Percentiles rank a stretch among this genome's conserved stretches.
Evolutionary conservation across 1,139 yeast genomes (phyloP).

Genomic region (Debaryomycetaceae sp.): DNA sequence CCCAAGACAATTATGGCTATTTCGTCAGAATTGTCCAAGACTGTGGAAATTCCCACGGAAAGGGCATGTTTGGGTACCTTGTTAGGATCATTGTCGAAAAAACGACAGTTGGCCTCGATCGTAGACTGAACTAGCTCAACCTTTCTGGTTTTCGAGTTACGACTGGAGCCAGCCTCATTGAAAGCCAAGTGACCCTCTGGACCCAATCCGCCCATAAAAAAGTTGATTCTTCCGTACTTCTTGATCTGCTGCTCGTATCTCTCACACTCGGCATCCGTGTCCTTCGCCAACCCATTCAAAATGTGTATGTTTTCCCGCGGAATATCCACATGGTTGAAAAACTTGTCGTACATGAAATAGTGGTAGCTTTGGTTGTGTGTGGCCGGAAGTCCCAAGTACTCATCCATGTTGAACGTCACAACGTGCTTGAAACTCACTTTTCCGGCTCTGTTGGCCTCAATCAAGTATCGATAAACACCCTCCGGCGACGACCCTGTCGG

Average conservation of each 20-base stretch:
- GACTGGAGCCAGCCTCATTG: conserved; percentile 55
- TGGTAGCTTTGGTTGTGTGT: conserved; percentile 53
- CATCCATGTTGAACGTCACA: conserved; percentile 64
- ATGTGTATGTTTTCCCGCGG: conserved; percentile 54
- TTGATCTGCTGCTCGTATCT: conserved; percentile 51
- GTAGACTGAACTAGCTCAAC: conserved; percentile 52
- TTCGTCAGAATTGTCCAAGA: conserved; percentile 58
- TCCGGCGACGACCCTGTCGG: conserved; percentile 70
- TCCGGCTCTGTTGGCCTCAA: conserved; percentile 44
- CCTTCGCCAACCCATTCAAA: conserved; percentile 49
- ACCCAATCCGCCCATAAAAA: conserved; percentile 62
- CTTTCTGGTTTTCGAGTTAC: conserved; percentile 46
- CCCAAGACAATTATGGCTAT: conserved; percentile 50
- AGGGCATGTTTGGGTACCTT: conserved; percentile 55
- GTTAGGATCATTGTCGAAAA: conserved; percentile 43
- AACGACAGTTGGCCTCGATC: conserved; percentile 54
- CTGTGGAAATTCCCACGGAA: conserved; percentile 62
- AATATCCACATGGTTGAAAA: conserved; percentile 58
- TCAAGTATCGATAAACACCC: conserved; percentile 49
- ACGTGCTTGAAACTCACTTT: conserved; percentile 50
- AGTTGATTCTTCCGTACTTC: conserved; percentile 49
- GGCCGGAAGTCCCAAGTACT: conserved; percentile 51
- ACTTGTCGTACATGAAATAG: conserved; percentile 57
- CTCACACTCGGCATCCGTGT: conserved; percentile 47
- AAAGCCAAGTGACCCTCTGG: conserved; percentile 67